Evolutionary conservation across 1,284 basidiomycete genomes (phyloP), one percentile per base, ranked within the genome.

Genomic region (Fomitopsis schrenkii): DNA sequence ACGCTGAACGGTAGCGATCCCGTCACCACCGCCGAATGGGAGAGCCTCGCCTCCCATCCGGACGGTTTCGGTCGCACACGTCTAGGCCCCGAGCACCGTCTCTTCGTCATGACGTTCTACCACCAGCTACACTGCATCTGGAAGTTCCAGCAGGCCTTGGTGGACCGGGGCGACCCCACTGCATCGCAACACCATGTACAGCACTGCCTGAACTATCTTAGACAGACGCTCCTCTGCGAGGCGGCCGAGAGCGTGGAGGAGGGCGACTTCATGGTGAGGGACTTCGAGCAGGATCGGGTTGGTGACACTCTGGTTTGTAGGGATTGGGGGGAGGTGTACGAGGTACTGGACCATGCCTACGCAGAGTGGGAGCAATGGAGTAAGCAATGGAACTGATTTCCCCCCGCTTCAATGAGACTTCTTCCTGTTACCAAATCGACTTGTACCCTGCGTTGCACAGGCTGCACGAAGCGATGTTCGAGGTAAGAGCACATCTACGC

Each of bases 251-350:
- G 78, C 4, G 72, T 83, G 33, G 80, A 82, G 65, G 75, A 69
- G n/a, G 80, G 78, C 3, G 79, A 77, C 65, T 80, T 76, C 63
- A 72, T 65, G 57, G 64, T 59, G 59, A 66, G 73, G n/a, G 76
- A 79, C 66, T 77, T 81, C 58, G 72, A 73, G 54, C 70, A 67
- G 54, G 73, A 76, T 57, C 68, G 76, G 62, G 69, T 67, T 1
- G 77, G 76, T 1, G 74, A 72, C 14, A 77, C 76, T 17, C 81
- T 81, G 63, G 67, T 78, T 38, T 84, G 83, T 62, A 71, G 72
- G 54, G 80, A 84, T 66, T 83, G 81, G 83, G 69, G 69, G 41
- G 70, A 73, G 57, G 73, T 79, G n/a, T 82, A 80, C 40, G 55
- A 62, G 10, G 40, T 56, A 12, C 54, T 65, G 35, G 58, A 62